Percentiles rank a stretch among this genome's conserved stretches.
These are phyloP conservation scores for Pythium scleroteichum DNA, from an alignment of 352 stramenopile species.

Conservation along the genomic window DNA sequence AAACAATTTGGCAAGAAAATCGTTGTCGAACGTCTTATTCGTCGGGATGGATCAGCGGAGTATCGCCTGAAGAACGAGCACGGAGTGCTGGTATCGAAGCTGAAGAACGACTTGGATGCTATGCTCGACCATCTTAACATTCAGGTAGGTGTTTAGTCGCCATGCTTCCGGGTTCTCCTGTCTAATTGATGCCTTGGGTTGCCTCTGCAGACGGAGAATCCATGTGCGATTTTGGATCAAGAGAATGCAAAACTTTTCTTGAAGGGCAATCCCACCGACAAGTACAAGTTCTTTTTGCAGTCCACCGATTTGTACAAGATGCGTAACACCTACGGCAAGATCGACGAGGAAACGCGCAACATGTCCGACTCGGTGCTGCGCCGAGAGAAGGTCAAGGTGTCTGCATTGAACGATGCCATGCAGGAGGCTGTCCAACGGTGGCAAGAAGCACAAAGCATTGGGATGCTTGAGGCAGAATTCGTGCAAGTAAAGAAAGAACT, in stretches of 20 bases:
- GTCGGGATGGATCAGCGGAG: constrained; percentile 71
- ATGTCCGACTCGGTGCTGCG: constrained; percentile 65
- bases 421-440: constrained; percentile 70
- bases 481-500: constrained; percentile 74
- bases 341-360: constrained; percentile 74
- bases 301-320: constrained; percentile 95
- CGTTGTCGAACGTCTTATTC: constrained; percentile 92
- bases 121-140: constrained; percentile 95
- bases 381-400: constrained; percentile 66
- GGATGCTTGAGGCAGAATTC: constrained; percentile 72
- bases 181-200: too few relatives aligned
- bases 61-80: constrained; percentile 71
- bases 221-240: constrained; percentile 96
- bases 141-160: constrained; percentile 42
- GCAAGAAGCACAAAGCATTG: constrained; percentile 80
- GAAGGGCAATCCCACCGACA: constrained; percentile 92
- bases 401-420: constrained; percentile 52
- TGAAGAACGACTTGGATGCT: constrained; percentile 91
- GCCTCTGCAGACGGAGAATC: constrained; percentile 94
- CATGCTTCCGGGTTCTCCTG: too few relatives aligned
- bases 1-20: constrained; percentile 94
- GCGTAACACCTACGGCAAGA: constrained; percentile 83
- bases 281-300: constrained; percentile 98
- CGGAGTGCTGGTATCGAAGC: constrained; percentile 68
- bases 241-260: constrained; percentile 98